Evolutionary conservation across 768 basidiomycete genomes (phyloP).

Genomic region (Suillus discolor): DNA sequence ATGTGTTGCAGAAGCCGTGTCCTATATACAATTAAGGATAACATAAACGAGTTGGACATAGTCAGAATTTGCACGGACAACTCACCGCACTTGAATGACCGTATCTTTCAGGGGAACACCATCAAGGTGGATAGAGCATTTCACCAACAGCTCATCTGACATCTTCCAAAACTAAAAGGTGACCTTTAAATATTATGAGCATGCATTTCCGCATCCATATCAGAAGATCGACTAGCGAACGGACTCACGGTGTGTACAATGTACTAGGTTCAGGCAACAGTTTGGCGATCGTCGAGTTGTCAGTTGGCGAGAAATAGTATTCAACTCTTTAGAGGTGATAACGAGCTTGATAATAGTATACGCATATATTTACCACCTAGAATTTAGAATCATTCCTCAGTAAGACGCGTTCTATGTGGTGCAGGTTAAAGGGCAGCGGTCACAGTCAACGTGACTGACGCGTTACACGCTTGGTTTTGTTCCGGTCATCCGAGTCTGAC

Average conservation of each 20-base stretch:
- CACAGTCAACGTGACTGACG: not conserved
- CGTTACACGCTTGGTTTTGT: not conserved
- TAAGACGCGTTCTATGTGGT: not conserved
- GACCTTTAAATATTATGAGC: conserved; percentile 2
- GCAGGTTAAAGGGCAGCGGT: not conserved
- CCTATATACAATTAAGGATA: conserved; percentile 23
- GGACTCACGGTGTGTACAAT: not conserved
- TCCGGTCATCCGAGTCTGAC: no score
- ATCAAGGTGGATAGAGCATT: conserved; percentile 35
- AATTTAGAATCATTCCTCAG: not conserved
- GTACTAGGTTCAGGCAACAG: not conserved
- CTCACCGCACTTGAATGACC: conserved; percentile 34
- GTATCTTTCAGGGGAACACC: conserved; percentile 27
- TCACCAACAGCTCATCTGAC: conserved; percentile 24
- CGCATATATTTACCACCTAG: not conserved
- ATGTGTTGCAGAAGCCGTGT: conserved; percentile 35
- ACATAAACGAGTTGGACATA: conserved; percentile 14
- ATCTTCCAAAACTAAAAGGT: conserved; percentile 7
- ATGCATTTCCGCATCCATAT: not conserved
- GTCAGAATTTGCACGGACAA: not conserved
- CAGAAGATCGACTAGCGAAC: conserved; percentile 1
- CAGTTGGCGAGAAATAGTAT: not conserved
- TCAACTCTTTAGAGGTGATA: not conserved
- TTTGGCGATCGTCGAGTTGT: not conserved
- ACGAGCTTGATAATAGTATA: not conserved